These are phyloP conservation scores for Aspergillus pseudotamarii DNA, from an alignment of 2,329 filamentous ascomycete species.

Conservation along the genomic window DNA sequence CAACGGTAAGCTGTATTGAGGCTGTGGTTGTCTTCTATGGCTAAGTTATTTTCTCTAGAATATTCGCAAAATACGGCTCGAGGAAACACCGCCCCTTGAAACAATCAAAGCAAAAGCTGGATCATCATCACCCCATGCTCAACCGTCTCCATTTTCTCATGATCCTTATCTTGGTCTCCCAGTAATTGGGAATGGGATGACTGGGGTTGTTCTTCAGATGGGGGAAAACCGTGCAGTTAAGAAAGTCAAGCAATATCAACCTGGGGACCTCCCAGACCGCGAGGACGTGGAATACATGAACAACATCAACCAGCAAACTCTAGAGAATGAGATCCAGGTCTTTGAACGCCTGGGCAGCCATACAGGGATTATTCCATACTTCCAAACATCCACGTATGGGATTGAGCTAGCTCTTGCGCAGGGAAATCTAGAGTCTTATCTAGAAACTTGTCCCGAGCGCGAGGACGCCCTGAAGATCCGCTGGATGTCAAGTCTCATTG, in stretches of 20 bases:
- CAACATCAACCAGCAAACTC: constrained; percentile 18
- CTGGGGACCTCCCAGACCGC: constrained; percentile 16
- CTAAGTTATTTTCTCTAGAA: constrained; percentile 1
- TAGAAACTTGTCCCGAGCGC: constrained; percentile 9
- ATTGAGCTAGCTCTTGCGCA: constrained; percentile 22
- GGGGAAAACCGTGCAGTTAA: constrained; percentile 16
- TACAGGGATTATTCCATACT: constrained; percentile 21
- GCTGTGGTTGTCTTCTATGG: neutral
- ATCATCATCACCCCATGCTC: neutral
- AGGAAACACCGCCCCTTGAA: neutral
- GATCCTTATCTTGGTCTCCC: constrained; percentile 11
- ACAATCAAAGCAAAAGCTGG: neutral
- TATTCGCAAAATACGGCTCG: neutral
- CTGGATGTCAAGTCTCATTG: constrained; percentile 12
- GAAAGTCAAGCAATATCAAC: constrained; percentile 10
- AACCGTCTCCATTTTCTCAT: neutral
- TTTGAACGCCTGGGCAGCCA: constrained; percentile 20
- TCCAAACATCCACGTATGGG: constrained; percentile 20
- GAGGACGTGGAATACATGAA: constrained; percentile 23
- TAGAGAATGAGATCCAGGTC: constrained; percentile 21
- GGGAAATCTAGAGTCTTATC: constrained; percentile 16
- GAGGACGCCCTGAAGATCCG: constrained; percentile 6
- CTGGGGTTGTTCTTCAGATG: constrained; percentile 9
- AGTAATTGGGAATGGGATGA: constrained; percentile 15
- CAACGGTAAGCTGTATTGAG: neutral